Percentiles rank a stretch among this genome's conserved stretches.
These are phyloP conservation scores for Calonectria pteridis DNA, from an alignment of 2,329 filamentous ascomycete species.

Conservation along the genomic window DNA sequence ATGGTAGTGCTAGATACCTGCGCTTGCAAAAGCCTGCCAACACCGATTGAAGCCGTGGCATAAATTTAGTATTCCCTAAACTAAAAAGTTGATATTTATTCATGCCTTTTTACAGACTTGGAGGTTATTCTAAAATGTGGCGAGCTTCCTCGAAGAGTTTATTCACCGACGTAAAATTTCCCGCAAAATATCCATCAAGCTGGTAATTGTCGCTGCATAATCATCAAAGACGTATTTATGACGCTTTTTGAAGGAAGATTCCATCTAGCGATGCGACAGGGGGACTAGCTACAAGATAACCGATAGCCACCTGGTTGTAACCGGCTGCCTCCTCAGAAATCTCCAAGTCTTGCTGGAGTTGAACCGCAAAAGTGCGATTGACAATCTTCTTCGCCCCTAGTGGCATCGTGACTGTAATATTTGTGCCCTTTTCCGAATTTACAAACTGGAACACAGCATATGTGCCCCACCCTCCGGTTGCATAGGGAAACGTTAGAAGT, in stretches of 20 bases:
- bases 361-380: neutral
- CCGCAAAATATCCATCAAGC: neutral
- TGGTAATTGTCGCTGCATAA: neutral
- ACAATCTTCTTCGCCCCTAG: neutral
- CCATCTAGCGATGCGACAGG: neutral
- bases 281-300: neutral
- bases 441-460: constrained; percentile 14
- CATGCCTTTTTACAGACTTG: neutral
- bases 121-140: neutral
- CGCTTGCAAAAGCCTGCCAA: neutral
- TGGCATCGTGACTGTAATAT: constrained; percentile 17
- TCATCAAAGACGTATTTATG: neutral
- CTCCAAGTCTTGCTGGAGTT: neutral
- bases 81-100: neutral
- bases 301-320: constrained; percentile 18
- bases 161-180: neutral
- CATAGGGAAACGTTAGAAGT: neutral
- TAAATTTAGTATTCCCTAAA: neutral
- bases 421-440: constrained; percentile 19
- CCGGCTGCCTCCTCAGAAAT: constrained; percentile 12
- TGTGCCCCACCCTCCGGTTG: neutral
- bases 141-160: neutral
- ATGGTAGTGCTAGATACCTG: neutral
- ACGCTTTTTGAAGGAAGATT: neutral
- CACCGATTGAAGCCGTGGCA: neutral